These are phyloP conservation scores for Phytopythium aichiense DNA, from an alignment of 352 stramenopile species.

Conservation along the genomic window DNA sequence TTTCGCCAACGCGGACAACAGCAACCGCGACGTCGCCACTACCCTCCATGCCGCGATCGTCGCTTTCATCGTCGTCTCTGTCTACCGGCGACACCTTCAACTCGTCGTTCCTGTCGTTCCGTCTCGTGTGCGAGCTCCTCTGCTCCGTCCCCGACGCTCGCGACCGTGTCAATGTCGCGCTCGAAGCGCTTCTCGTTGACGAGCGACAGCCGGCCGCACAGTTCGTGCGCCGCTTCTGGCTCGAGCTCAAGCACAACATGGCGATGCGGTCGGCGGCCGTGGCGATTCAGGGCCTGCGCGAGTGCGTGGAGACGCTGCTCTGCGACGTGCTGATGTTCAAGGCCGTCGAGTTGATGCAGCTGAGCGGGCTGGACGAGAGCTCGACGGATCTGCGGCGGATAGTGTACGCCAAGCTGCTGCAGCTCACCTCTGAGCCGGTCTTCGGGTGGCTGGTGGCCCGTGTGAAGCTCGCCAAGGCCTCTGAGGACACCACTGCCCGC, in stretches of 20 bases:
- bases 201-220: conserved; percentile 29
- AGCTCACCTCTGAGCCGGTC: conserved; percentile 33
- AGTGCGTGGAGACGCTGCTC: conserved; percentile 26
- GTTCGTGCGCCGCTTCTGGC: conserved; percentile 41
- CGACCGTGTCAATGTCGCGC: conserved; percentile 35
- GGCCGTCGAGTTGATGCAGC: conserved; percentile 34
- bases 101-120: conserved; percentile 46
- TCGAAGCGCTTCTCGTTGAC: conserved; percentile 47
- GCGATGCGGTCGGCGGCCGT: conserved; percentile 15
- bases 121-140: conserved; percentile 37
- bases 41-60: neutral
- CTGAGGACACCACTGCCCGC: conserved; percentile 18
- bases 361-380: conserved; percentile 39
- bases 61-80: conserved; percentile 8
- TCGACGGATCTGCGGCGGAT: conserved; percentile 21
- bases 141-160: conserved; percentile 18
- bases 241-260: conserved; percentile 44
- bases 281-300: conserved; percentile 21
- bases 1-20: neutral
- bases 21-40: neutral
- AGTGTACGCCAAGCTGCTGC: conserved; percentile 31
- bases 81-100: conserved; percentile 14
- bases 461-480: conserved; percentile 26
- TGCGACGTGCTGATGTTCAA: conserved; percentile 34
- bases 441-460: conserved; percentile 33